Evolutionary conservation across 139 green algal genomes (phyloP).

Genomic region (Chlorella vulgaris): DNA sequence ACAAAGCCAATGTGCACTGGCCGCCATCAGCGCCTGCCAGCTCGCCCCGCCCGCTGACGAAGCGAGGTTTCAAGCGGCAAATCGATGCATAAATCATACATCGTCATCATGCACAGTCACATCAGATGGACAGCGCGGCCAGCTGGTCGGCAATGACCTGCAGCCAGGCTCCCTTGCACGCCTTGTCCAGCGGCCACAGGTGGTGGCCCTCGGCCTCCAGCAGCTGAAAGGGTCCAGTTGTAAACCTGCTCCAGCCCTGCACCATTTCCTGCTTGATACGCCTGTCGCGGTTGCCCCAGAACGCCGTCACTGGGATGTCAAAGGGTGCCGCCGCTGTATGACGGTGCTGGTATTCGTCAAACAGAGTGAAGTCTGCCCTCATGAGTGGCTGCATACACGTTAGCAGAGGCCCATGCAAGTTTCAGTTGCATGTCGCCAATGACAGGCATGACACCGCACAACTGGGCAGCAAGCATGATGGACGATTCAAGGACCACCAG

Average conservation of each 20-base stretch:
- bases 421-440: too few relatives aligned
- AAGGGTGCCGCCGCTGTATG: constrained; percentile 44
- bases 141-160: constrained; percentile 35
- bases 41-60: not conserved
- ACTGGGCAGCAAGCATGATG: too few relatives aligned
- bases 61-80: not conserved
- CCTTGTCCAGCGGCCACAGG: constrained; percentile 75
- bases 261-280: constrained; percentile 65
- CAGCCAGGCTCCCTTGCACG: constrained; percentile 62
- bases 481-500: too few relatives aligned
- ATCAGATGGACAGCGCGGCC: not conserved
- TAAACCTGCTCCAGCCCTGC: constrained; percentile 56
- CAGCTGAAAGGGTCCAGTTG: constrained; percentile 48
- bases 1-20: too few relatives aligned
- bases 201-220: constrained; percentile 68
- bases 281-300: constrained; percentile 61
- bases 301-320: constrained; percentile 59
- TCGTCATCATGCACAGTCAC: too few relatives aligned
- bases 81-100: not conserved
- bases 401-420: not conserved
- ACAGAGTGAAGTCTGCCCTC: constrained; percentile 81
- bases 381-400: constrained; percentile 58
- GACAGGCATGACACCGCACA: too few relatives aligned
- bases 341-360: constrained; percentile 75
- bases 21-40: too few relatives aligned